These are phyloP conservation scores for Ceratonia siliqua DNA, from an alignment of 306 rosid species.

Conservation along the genomic window DNA sequence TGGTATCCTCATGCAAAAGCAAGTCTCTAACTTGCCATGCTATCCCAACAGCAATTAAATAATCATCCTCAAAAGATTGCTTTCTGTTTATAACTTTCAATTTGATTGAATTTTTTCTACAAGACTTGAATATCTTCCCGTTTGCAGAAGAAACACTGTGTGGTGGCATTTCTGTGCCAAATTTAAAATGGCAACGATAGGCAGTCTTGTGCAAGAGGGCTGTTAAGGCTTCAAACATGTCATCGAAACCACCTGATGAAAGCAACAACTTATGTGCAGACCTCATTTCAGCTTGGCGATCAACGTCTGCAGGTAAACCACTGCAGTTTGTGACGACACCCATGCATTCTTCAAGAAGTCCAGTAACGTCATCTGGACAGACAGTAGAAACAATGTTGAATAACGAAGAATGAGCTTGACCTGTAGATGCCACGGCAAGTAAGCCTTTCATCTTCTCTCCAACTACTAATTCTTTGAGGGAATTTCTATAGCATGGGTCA, in stretches of 20 bases:
- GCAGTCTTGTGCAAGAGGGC: slow-evolving; percentile 72
- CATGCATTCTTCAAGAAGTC: slow-evolving; percentile 69
- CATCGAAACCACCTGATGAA: slow-evolving; percentile 68
- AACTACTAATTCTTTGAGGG: slow-evolving; percentile 62
- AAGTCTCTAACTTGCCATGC: slow-evolving; percentile 90
- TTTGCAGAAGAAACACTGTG: slow-evolving; percentile 47
- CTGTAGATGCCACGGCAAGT: slow-evolving; percentile 55
- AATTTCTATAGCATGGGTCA: slow-evolving; percentile 50
- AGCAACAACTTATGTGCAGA: slow-evolving; percentile 79
- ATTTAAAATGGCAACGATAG: slow-evolving; percentile 77
- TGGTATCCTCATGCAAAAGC: slow-evolving; percentile 55
- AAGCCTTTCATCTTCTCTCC: slow-evolving; percentile 63
- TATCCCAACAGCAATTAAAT: slow-evolving; percentile 69
- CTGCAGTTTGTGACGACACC: slow-evolving; percentile 58
- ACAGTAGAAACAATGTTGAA: slow-evolving; percentile 65
- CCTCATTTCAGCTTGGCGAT: slow-evolving; percentile 75
- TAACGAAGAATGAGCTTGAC: slow-evolving; percentile 69
- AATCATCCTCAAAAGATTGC: slow-evolving; percentile 76
- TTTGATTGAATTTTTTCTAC: slow-evolving; percentile 51
- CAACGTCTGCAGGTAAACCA: slow-evolving; percentile 72
- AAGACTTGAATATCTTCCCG: slow-evolving; percentile 49
- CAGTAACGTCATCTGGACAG: slow-evolving; percentile 60
- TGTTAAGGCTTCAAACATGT: slow-evolving; percentile 69
- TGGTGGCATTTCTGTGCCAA: slow-evolving; percentile 60
- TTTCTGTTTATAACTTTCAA: slow-evolving; percentile 54